phyloP scores from a whole-genome alignment of 306 rosid genomes.

The Carpinus viminea region DNA sequence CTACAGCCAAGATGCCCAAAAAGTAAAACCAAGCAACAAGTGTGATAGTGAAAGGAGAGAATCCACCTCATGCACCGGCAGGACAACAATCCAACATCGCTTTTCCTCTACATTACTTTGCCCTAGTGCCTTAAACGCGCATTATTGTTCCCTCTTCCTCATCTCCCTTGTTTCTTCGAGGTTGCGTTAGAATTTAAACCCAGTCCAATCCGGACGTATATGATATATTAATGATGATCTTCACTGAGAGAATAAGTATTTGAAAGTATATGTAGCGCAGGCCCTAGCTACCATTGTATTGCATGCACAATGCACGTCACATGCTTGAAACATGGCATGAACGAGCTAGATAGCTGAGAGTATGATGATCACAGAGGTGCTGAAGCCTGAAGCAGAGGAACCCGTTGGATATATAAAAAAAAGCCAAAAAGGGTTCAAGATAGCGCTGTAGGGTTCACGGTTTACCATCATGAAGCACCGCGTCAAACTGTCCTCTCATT shows the following conservation, averaged over 20 bases:
- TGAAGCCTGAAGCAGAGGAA: not conserved
- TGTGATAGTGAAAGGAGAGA: not conserved
- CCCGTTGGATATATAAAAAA: too few species aligned
- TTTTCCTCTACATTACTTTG: not conserved
- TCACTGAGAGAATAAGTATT: too few species aligned
- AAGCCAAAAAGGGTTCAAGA: not conserved
- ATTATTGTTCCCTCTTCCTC: not conserved
- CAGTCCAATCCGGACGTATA: too few species aligned
- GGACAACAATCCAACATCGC: not conserved
- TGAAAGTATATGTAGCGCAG: too few species aligned
- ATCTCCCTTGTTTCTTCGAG: not conserved
- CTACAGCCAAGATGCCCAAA: constrained; percentile 14
- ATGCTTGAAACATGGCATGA: not conserved
- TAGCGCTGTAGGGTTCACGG: not conserved
- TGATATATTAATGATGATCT: too few species aligned
- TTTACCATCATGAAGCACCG: not conserved
- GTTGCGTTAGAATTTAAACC: too few species aligned
- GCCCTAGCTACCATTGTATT: too few species aligned
- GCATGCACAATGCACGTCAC: not conserved
- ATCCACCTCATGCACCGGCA: not conserved
- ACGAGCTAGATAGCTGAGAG: not conserved
- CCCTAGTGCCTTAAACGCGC: not conserved
- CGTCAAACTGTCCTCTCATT: not conserved
- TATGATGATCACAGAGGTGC: not conserved
- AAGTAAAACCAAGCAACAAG: constrained; percentile 1